Percentiles rank a stretch among this genome's conserved stretches.
These are phyloP conservation scores for Trametes meyenii DNA, from an alignment of 768 basidiomycete species.

Conservation along the genomic window DNA sequence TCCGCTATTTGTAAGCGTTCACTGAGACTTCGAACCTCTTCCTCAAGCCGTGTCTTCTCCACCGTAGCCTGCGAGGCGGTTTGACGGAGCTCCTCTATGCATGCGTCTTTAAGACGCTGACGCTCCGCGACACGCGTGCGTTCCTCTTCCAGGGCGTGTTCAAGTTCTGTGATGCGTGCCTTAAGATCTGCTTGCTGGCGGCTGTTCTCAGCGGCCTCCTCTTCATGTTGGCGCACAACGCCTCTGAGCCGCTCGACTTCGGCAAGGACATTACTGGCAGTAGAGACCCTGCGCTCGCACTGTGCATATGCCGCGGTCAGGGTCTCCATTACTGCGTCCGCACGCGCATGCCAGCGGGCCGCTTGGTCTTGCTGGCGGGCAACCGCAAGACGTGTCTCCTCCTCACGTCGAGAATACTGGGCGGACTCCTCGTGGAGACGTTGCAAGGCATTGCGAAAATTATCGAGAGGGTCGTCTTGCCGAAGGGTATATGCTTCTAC, in stretches of 20 bases:
- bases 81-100: constrained; percentile 1
- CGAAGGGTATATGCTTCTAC: constrained; percentile 11
- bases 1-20: background rate
- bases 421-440: constrained; percentile 23
- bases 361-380: constrained; percentile 36
- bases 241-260: constrained; percentile 1
- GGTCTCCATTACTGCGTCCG: constrained; percentile 35
- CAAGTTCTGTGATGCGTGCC: constrained; percentile 4
- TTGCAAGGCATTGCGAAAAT: constrained; percentile 21
- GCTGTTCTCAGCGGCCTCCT: background rate
- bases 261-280: constrained; percentile 6
- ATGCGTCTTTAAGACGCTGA: background rate
- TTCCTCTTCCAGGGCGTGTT: background rate
- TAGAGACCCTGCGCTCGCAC: constrained; percentile 23
- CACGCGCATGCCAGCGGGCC: constrained; percentile 23
- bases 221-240: constrained; percentile 1
- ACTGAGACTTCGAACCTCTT: background rate
- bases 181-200: background rate
- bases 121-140: background rate
- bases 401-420: constrained; percentile 32
- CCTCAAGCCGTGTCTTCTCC: constrained; percentile 1
- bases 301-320: constrained; percentile 35
- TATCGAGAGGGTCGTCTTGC: constrained; percentile 26
- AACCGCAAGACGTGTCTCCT: constrained; percentile 28
- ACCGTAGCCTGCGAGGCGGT: background rate